phyloP scores from a whole-genome alignment of 371 early-diverging fungal genomes.

The Basidiobolus meristosporus region DNA sequence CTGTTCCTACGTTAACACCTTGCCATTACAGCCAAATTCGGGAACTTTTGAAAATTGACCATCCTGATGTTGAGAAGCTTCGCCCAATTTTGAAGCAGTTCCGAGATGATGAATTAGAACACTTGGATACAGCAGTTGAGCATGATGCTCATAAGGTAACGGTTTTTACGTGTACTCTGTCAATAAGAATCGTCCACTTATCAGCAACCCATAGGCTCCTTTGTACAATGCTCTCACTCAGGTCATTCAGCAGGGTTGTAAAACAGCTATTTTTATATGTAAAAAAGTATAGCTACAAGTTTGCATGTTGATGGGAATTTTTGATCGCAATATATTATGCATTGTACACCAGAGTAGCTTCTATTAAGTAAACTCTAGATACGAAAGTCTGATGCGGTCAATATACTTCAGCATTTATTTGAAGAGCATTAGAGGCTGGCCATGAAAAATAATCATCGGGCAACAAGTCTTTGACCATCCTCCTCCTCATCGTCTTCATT shows the following conservation, averaged over 20 bases:
- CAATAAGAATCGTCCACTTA: background rate
- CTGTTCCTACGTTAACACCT: background rate
- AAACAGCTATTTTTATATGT: conserved; percentile 6
- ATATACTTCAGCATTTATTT: no score
- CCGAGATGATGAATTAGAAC: conserved; percentile 90
- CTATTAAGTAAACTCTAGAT: no score
- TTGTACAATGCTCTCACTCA: conserved; percentile 1
- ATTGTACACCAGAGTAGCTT: no score
- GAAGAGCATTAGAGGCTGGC: no score
- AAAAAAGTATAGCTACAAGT: conserved; percentile 3
- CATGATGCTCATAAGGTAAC: conserved; percentile 60
- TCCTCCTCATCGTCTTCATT: no score
- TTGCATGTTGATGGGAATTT: no score
- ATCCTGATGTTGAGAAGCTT: conserved; percentile 3
- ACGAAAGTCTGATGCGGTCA: no score
- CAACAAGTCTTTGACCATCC: no score
- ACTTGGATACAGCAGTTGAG: conserved; percentile 77
- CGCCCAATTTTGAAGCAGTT: conserved; percentile 77
- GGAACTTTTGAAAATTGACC: no score
- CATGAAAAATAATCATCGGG: no score
- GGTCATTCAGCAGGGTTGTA: conserved; percentile 6
- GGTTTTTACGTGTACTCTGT: background rate
- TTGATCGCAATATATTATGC: no score
- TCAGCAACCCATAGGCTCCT: conserved; percentile 3
- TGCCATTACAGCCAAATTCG: no score